Percentiles rank a stretch among this genome's conserved stretches.
phyloP scores from a whole-genome alignment of 495 filamentous ascomycete genomes.

The Penicillium egyptiacum region DNA sequence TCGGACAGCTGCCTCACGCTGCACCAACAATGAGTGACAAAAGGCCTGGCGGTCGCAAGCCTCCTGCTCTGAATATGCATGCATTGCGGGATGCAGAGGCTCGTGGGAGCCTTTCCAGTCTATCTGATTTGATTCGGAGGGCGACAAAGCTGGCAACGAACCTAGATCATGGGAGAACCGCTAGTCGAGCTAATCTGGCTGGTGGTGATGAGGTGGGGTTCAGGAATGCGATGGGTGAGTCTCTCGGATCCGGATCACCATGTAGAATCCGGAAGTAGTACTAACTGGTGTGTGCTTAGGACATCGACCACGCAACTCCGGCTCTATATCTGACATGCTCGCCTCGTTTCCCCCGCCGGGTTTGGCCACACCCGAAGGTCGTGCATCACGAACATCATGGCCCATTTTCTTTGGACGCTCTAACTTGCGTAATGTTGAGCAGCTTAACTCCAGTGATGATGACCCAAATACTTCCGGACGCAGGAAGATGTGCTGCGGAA shows the following conservation, averaged over 20 bases:
- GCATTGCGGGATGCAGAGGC: conserved; percentile 76
- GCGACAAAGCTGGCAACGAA: conserved; percentile 86
- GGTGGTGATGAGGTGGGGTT: conserved; percentile 31
- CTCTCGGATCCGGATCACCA: neutral
- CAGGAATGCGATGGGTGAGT: conserved; percentile 33
- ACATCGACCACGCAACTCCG: conserved; percentile 44
- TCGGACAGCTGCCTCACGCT: conserved; percentile 29
- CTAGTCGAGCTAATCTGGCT: conserved; percentile 59
- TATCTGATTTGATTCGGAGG: conserved; percentile 85
- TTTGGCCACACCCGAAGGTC: conserved; percentile 52
- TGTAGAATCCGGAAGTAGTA: conserved; percentile 1
- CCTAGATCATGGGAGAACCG: conserved; percentile 83
- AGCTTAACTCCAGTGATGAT: conserved; percentile 28
- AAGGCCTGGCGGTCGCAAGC: conserved; percentile 53
- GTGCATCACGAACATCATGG: conserved; percentile 42
- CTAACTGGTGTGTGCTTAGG: conserved; percentile 15
- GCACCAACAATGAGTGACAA: conserved; percentile 46
- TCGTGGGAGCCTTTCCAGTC: conserved; percentile 83
- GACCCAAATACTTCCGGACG: conserved; percentile 18
- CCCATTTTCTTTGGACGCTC: conserved; percentile 42
- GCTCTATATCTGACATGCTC: conserved; percentile 84
- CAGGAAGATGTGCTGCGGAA: conserved; percentile 66
- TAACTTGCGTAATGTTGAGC: conserved; percentile 37
- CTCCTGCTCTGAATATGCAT: conserved; percentile 75
- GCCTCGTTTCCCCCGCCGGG: conserved; percentile 87